Conservation (phyloP, 192 early-diverging fungal genomes). For the Backusella sp. region DNA sequence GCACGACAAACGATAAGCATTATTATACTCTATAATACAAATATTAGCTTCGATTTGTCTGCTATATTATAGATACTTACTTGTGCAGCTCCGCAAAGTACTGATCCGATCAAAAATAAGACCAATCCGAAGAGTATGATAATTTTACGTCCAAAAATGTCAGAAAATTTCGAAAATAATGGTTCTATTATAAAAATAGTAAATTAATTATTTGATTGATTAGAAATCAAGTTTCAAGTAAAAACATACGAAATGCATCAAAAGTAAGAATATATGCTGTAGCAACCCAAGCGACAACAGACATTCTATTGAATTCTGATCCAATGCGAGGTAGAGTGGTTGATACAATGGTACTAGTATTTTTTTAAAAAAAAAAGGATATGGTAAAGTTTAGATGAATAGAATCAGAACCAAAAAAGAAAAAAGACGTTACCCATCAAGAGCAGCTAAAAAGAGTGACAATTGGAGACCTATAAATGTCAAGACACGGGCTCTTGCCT, state of each 20-base stretch:
- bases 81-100: slow-evolving; percentile 77
- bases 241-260: slow-evolving; percentile 32
- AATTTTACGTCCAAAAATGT: slow-evolving; percentile 80
- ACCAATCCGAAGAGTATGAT: slow-evolving; percentile 72
- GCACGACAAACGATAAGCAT: slow-evolving; percentile 63
- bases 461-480: slow-evolving; percentile 34
- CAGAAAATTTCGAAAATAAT: slow-evolving; percentile 80
- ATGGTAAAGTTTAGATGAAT: background rate
- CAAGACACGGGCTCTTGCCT: slow-evolving; percentile 1
- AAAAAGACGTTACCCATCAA: slow-evolving; percentile 38
- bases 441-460: slow-evolving; percentile 34
- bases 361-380: background rate
- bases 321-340: slow-evolving; percentile 75
- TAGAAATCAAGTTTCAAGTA: background rate
- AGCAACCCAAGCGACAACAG: slow-evolving; percentile 78
- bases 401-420: background rate
- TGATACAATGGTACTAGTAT: slow-evolving; percentile 73
- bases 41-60: background rate
- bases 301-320: slow-evolving; percentile 63
- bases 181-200: slow-evolving; percentile 22
- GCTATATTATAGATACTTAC: slow-evolving; percentile 2
- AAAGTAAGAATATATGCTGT: slow-evolving; percentile 62
- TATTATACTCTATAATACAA: slow-evolving; percentile 27
- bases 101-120: slow-evolving; percentile 78
- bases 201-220: background rate